phyloP scores from a whole-genome alignment of 225 moss, liverwort and hornwort species.

The Polytrichum commune region DNA sequence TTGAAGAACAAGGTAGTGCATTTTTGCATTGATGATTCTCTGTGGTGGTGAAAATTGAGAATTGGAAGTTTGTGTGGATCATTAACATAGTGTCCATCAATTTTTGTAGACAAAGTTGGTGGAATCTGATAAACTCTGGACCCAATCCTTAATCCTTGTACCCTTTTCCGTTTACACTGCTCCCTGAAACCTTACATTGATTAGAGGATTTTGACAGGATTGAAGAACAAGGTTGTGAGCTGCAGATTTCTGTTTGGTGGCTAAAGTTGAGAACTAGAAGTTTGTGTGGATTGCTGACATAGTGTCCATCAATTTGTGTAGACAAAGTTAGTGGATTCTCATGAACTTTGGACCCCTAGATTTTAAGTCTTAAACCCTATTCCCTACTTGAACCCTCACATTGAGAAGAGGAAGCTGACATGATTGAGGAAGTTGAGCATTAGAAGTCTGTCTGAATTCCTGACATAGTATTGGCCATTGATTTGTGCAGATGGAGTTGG shows the following conservation, averaged over 20 bases:
- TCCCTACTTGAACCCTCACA: too few species aligned
- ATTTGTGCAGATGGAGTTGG: constrained; percentile 50
- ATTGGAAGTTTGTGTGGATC: neutral
- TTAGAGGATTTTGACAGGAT: neutral
- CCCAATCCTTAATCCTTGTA: neutral
- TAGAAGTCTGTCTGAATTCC: neutral
- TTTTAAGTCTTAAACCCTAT: neutral
- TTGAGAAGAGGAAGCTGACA: neutral
- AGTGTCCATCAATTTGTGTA: too few species aligned
- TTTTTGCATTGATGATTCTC: neutral
- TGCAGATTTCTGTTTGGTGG: neutral
- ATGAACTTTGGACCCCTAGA: neutral
- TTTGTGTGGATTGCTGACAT: neutral
- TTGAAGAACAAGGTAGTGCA: neutral
- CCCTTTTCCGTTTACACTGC: neutral
- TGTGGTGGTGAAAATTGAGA: neutral
- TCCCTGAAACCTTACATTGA: neutral
- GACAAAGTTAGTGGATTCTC: too few species aligned
- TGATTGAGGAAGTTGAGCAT: neutral
- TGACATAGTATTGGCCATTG: neutral
- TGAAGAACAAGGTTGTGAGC: neutral
- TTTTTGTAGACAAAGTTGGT: too few species aligned
- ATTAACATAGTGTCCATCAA: too few species aligned
- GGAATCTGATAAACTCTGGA: neutral
- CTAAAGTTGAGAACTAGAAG: neutral